Percentiles rank a stretch among this genome's conserved stretches.
Evolutionary conservation across 208 protist species (phyloP).

Genomic region (Histomonas meleagridis): DNA sequence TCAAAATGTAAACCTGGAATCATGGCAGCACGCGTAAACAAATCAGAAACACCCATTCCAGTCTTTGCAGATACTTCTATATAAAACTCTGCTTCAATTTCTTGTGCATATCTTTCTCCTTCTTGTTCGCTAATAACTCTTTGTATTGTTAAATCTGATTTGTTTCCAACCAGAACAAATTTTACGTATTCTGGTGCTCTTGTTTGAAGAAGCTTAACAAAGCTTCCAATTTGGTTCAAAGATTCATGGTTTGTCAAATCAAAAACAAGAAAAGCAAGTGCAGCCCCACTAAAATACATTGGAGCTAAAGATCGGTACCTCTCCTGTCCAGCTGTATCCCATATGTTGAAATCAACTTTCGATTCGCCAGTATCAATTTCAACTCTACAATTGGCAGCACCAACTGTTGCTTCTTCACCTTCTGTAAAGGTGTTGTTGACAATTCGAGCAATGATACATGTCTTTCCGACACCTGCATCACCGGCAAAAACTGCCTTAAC

Average conservation of each 20-base stretch:
- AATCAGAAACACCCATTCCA: too few relatives aligned
- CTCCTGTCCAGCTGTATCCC: conserved; percentile 22
- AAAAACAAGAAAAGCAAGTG: neutral
- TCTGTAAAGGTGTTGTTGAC: neutral
- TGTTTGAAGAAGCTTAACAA: neutral
- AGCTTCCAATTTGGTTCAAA: neutral
- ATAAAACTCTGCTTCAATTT: too few relatives aligned
- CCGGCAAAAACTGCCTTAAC: neutral
- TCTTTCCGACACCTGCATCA: neutral
- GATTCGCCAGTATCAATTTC: neutral
- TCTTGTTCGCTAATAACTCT: too few relatives aligned
- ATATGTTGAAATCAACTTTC: conserved; percentile 16
- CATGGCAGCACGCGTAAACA: too few relatives aligned
- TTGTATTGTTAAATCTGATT: neutral
- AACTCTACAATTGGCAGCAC: neutral
- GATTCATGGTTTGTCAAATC: neutral
- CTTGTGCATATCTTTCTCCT: too few relatives aligned
- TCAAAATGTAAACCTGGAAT: too few relatives aligned
- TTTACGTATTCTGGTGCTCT: neutral
- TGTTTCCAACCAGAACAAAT: neutral
- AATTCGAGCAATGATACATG: neutral
- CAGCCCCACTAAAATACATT: conserved; percentile 17
- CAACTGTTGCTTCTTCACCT: neutral
- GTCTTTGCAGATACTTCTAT: too few relatives aligned
- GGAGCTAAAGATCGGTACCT: neutral